Evolutionary conservation across 148 eudicot genomes (phyloP), one percentile per base, ranked within the genome.

Genomic region (Diospyros lotus): DNA sequence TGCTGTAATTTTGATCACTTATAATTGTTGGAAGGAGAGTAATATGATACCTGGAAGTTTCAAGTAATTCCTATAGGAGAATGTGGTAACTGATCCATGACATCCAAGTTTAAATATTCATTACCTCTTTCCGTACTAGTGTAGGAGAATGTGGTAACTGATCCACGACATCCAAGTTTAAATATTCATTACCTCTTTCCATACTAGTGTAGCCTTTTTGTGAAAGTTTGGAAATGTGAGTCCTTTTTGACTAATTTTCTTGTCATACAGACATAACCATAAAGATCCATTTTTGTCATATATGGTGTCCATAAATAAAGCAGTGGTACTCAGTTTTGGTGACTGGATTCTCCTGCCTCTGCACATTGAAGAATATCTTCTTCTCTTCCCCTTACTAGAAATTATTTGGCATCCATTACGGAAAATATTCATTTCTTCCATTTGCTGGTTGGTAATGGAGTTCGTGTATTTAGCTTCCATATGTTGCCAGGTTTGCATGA

Each of bases 1-100:
- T 48, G 12, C 60, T 51, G 43, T 78, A 44, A 15, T 69, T 67
- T 17, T 58, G 53, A 51, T 58, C 45, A 39, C 10, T 9, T 60
- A 62, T n/a, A 28, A 54, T 76, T 52, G 18, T 69, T 59, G 76
- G 79, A 77, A 73, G 73, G 73, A 52, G 58, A 51, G 74, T 17
- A 70, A 63, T 15, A 28, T 54, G 51, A 55, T 45, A 1, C 11
- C 53, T 41, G 61, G 62, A 70, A 40, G 11, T 69, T 38, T 53
- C 60, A 54, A 60, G 73, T 54, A 69, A 40, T 13, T 52, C 46
- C 58, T 68, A 52, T 5, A 69, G 59, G 39, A 48, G 14, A 38
- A 6, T 13, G 18, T 44, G 40, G 40, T 38, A 69, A 54, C 61
- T 54, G 58, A 53, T 69, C 60, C n/a, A 4, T 28, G n/a, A 52